These are phyloP conservation scores for Acacia crassicarpa DNA, from an alignment of 306 rosid species.

Conservation along the genomic window DNA sequence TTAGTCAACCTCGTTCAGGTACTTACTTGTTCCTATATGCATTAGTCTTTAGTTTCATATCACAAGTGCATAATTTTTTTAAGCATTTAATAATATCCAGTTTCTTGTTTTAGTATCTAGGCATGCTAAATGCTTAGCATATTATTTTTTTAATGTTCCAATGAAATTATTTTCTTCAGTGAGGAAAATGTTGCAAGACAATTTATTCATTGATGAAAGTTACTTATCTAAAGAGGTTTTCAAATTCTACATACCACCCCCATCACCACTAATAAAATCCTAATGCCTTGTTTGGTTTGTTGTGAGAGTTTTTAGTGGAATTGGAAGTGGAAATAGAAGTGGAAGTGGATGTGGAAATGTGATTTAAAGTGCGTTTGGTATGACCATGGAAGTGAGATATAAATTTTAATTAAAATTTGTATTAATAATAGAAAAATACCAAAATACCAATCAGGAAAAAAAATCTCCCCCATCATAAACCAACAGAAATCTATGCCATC, in stretches of 20 bases:
- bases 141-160: background rate
- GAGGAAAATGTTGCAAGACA: background rate
- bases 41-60: conserved; percentile 9
- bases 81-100: background rate
- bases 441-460: no score
- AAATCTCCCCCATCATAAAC: no score
- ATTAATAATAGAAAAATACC: no score
- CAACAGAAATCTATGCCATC: no score
- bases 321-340: no score
- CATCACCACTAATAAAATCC: no score
- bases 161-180: background rate
- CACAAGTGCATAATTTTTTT: conserved; percentile 1
- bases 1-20: conserved; percentile 91
- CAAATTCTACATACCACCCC: background rate
- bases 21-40: conserved; percentile 14
- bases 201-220: background rate
- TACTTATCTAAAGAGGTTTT: background rate
- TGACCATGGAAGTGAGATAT: no score
- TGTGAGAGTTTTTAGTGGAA: no score
- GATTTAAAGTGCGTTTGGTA: no score
- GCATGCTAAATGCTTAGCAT: background rate
- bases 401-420: no score
- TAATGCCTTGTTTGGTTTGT: no score
- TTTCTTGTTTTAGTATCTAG: conserved; percentile 10
- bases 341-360: no score